Base-by-base conservation (phyloP, 495 filamentous ascomycete species). In the Penicillium herquei region DNA sequence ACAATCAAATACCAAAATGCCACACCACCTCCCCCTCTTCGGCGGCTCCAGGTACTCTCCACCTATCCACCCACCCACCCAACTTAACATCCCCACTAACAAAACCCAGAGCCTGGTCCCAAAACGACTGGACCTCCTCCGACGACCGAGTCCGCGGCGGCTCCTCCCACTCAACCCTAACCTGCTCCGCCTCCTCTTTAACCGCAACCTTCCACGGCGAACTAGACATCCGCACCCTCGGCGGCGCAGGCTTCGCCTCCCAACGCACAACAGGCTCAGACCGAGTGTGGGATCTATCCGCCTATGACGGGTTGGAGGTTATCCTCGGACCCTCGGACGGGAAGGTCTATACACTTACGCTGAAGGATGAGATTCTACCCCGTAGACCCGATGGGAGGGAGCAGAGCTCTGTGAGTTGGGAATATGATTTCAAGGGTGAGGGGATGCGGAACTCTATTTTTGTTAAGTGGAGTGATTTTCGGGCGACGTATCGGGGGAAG, bases 191-290 rank as follows among this genome's bases (percentile, higher is more conserved):
- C 6, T 59, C 57, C 21, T 58, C 51, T 12, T 55, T 65, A 12
- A 52, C 57, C 8, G 70, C 73, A 7, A 56, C 64, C 1, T 93
- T 96, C 69, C 67, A 79, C 42, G 91, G 91, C 9, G 70, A 72
- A 14, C 81, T 95, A 6, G 88, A 92, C 67, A 87, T 86, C 44
- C 77, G 72, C n/a, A 83, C 85, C 0, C 82, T 95, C 0, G 88
- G 88, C 11, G 89, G 89, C 9, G 90, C 91, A 1, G 91, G 90
- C 5, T 96, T 95, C 64, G 90, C 91, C 1, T 86, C 82, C 0
- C 89, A 92, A 59, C 82, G 87, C 26, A 89, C 89, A 10, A 73
- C 73, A 10, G 73, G 74, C n/a, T 74, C 76, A 12, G 64, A 70
- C 0, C 53, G 62, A 6, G 63, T 42, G 3, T 87, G 85, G 83